phyloP scores from a whole-genome alignment of 1,284 basidiomycete genomes.

The Puccinia polysora region DNA sequence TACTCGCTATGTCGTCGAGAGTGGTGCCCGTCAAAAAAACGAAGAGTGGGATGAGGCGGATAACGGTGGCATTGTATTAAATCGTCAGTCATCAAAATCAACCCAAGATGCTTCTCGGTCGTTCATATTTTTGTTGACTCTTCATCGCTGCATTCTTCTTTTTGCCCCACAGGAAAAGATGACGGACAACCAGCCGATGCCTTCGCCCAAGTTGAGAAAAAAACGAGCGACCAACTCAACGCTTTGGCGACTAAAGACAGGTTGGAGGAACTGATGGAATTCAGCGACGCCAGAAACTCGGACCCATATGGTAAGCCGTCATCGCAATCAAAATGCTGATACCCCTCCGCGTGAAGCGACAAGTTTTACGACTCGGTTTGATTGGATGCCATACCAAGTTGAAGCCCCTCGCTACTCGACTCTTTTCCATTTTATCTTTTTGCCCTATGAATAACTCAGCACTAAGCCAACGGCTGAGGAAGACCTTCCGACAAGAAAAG shows the following conservation, averaged over 20 bases:
- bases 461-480: constrained; percentile 68
- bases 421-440: constrained; percentile 74
- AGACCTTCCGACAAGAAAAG: constrained; percentile 78
- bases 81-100: constrained; percentile 62
- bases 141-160: constrained; percentile 12
- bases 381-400: too few species aligned
- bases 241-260: constrained; percentile 71
- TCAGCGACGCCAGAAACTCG: constrained; percentile 36
- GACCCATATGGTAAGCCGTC: constrained; percentile 33
- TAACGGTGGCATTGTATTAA: constrained; percentile 83
- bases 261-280: constrained; percentile 67
- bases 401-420: constrained; percentile 51
- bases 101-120: neutral
- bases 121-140: constrained; percentile 24
- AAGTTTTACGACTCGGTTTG: too few species aligned
- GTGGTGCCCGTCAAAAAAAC: constrained; percentile 82
- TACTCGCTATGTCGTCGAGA: constrained; percentile 84
- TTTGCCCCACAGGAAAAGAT: constrained; percentile 63
- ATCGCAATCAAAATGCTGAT: too few species aligned
- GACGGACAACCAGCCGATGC: constrained; percentile 65
- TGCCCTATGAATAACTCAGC: constrained; percentile 46
- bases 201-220: constrained; percentile 80
- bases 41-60: constrained; percentile 95
- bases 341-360: too few species aligned
- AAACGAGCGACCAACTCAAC: constrained; percentile 68